Base-by-base conservation (phyloP, 768 basidiomycete species). In the Suillus bovinus region DNA sequence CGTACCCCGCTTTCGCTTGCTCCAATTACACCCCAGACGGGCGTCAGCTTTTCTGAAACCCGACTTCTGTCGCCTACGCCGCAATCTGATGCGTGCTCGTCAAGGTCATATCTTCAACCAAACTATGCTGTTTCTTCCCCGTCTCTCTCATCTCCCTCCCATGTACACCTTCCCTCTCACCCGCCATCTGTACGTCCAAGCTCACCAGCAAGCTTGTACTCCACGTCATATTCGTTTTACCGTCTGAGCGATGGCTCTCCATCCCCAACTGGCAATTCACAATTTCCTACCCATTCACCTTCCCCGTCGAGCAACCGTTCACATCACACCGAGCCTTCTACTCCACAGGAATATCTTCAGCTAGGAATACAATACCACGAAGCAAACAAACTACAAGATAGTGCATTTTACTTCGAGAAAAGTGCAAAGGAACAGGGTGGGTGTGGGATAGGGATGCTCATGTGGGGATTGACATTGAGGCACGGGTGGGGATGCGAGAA, bases 401-500 rank as follows among this genome's bases (percentile, higher is more conserved):
- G 88, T 13, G 91, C 90, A 0, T 70, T 72, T 29, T 91, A 80
- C 72, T 93, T 94, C 70, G 91, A 94, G 76, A 83, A 82, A 74
- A 86, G 87, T 52, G 92, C 92, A 13, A 90, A 79, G 59, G 78
- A 84, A 63, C 76, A 80, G 57, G 93, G 93, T 1, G 94, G 93
- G 2, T 94, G 90, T 69, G 89, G 89, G 2, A 86, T 93, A 5
- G 94, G 94, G 20, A 95, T 94, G 93, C 75, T 96, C 63, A 93
- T 96, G 91, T 95, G 90, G 84, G 94, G 94, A 0, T 77, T 96
- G 46, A 80, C 92, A 34, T 77, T 94, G 68, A 80, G 94, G 58
- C 91, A 94, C 71, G 94, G 93, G 2, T 96, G 94, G 94, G 94
- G 94, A 3, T 86, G 87, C 66, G 76, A 81, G 71, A 88, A 90